These are phyloP conservation scores for Rhynchosporium agropyri DNA, from an alignment of 2,329 filamentous ascomycete species.

Conservation along the genomic window DNA sequence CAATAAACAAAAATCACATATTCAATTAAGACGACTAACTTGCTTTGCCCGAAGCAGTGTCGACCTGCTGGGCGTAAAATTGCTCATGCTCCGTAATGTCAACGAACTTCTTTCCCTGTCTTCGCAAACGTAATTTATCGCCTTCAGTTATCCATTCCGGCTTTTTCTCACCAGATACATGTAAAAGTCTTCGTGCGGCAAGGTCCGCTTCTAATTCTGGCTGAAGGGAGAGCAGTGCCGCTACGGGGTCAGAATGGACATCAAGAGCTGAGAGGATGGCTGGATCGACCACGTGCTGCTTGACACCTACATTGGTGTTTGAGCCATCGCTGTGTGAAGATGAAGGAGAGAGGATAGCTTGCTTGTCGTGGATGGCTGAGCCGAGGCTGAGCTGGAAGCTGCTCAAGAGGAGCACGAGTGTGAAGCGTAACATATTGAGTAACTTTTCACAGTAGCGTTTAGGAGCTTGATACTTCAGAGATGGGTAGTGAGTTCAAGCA, in stretches of 20 bases:
- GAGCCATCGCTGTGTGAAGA: background rate
- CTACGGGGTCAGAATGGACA: conserved; percentile 11
- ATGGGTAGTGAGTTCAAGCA: too few relatives aligned
- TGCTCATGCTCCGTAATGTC: conserved; percentile 19
- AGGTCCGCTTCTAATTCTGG: conserved; percentile 16
- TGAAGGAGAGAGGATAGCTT: conserved; percentile 6
- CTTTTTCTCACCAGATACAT: conserved; percentile 13
- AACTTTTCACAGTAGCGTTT: too few relatives aligned
- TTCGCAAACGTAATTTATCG: conserved; percentile 16
- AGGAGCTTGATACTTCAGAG: too few relatives aligned
- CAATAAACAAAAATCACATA: background rate
- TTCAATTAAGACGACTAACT: background rate
- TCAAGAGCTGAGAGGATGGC: conserved; percentile 13
- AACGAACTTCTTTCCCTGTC: conserved; percentile 16
- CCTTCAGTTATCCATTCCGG: conserved; percentile 21
- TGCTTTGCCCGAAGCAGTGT: conserved; percentile 8
- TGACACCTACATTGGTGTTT: background rate
- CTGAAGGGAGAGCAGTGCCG: conserved; percentile 14
- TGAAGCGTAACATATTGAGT: conserved; percentile 6
- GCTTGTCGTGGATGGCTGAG: background rate
- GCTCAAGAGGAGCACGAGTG: conserved; percentile 10
- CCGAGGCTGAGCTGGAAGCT: conserved; percentile 8
- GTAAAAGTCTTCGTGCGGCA: conserved; percentile 12
- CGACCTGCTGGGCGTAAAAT: conserved; percentile 16
- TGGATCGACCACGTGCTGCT: conserved; percentile 10